Conservation (phyloP, 495 filamentous ascomycete genomes). For the Antarctomyces pellizariae region DNA sequence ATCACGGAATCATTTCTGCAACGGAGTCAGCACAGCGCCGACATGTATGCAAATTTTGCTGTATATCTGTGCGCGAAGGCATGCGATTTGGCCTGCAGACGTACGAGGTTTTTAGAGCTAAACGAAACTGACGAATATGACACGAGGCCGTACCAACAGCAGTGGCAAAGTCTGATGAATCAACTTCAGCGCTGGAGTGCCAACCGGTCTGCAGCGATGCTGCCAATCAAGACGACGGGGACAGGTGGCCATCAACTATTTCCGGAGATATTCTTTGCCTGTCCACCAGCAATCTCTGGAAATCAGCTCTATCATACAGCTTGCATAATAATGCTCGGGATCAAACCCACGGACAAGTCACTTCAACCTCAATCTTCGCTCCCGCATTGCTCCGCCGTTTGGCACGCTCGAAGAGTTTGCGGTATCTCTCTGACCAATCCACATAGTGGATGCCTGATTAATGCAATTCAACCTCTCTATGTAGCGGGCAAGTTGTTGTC, state of each 20-base stretch:
- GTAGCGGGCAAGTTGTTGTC: slow-evolving; percentile 6
- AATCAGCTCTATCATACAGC: slow-evolving; percentile 8
- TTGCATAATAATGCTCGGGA: slow-evolving; percentile 7
- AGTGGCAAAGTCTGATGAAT: slow-evolving; percentile 5
- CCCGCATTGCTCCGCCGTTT: slow-evolving; percentile 2
- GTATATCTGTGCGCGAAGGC: slow-evolving; percentile 8
- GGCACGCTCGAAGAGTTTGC: slow-evolving; percentile 7
- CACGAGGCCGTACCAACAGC: slow-evolving; percentile 1
- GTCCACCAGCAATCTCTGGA: slow-evolving; percentile 7
- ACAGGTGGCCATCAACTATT: slow-evolving; percentile 7
- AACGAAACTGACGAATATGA: slow-evolving; percentile 3
- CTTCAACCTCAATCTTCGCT: slow-evolving; percentile 3
- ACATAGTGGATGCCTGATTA: slow-evolving; percentile 7
- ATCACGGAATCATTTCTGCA: slow-evolving; percentile 5
- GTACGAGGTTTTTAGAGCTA: slow-evolving; percentile 5
- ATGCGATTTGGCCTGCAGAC: slow-evolving; percentile 5
- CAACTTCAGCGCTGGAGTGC: slow-evolving; percentile 6
- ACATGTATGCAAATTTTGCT: slow-evolving; percentile 8
- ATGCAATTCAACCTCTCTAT: slow-evolving; percentile 9
- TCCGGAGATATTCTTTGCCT: slow-evolving; percentile 6
- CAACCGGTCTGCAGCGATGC: slow-evolving; percentile 2
- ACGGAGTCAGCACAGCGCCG: slow-evolving; percentile 3
- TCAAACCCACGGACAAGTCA: slow-evolving; percentile 1
- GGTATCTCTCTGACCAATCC: slow-evolving; percentile 8
- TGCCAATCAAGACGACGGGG: slow-evolving; percentile 6